phyloP scores from a whole-genome alignment of 441 rosid genomes.

The Populus hybrid region DNA sequence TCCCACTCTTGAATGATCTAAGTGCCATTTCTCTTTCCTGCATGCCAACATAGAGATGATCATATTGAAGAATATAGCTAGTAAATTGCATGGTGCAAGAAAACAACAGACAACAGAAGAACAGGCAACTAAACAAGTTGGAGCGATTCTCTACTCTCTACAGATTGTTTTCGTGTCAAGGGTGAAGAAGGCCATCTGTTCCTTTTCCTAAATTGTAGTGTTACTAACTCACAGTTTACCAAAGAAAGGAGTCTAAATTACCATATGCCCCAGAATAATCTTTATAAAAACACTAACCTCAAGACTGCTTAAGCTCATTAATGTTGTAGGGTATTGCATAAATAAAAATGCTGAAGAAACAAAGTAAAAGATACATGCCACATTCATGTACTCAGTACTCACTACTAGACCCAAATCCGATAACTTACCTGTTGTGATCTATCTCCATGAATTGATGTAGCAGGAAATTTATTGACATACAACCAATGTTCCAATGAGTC shows the following conservation, averaged over 20 bases:
- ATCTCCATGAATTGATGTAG: slow-evolving; percentile 89
- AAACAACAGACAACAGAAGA: background rate
- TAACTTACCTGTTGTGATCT: slow-evolving; percentile 70
- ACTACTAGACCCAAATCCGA: background rate
- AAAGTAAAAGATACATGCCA: background rate
- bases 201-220: background rate
- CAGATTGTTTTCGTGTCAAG: background rate
- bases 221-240: background rate
- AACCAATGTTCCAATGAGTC: slow-evolving; percentile 83
- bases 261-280: background rate
- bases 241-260: background rate
- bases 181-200: background rate
- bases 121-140: background rate
- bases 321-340: background rate
- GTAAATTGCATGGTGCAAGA: background rate
- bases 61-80: background rate
- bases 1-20: slow-evolving; percentile 81
- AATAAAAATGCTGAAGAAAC: background rate
- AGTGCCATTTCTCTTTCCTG: slow-evolving; percentile 93
- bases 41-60: background rate
- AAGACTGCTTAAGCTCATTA: too few species aligned
- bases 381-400: background rate
- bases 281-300: too few species aligned
- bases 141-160: background rate
- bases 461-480: slow-evolving; percentile 73